A percentile compares a stretch with the other conserved stretches of the same genome.
Evolutionary conservation across 2,329 filamentous ascomycete genomes (phyloP).

Genomic region (Exophiala sp.): DNA sequence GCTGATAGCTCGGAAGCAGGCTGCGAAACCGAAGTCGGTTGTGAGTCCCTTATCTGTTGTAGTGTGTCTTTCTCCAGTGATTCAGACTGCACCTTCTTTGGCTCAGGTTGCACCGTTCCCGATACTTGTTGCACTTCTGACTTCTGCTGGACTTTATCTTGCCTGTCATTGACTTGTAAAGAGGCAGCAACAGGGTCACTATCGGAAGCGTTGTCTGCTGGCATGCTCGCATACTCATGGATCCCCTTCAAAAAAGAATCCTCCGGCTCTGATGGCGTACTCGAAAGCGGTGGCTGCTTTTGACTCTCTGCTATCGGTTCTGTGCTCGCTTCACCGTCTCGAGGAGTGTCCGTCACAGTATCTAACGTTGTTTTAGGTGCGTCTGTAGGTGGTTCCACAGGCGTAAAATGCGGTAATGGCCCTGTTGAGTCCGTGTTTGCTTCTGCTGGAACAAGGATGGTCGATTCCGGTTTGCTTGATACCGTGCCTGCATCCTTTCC

Average conservation of each 20-base stretch:
- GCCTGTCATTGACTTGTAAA: neutral
- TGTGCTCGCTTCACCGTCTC: too few species aligned
- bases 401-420: too few species aligned
- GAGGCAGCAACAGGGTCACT: conserved; percentile 1
- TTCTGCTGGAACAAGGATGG: neutral
- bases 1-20: neutral
- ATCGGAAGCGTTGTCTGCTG: conserved; percentile 7
- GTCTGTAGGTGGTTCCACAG: neutral
- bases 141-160: neutral
- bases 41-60: neutral
- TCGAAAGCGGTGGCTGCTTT: neutral
- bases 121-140: neutral
- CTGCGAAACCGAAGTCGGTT: neutral
- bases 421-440: neutral
- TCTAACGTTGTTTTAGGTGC: neutral
- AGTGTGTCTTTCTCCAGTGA: neutral
- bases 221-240: conserved; percentile 39
- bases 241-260: conserved; percentile 41
- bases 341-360: too few species aligned
- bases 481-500: neutral
- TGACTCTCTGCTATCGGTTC: neutral
- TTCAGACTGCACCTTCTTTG: neutral
- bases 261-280: conserved; percentile 4
- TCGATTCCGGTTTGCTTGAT: neutral
- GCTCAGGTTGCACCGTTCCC: neutral